Evolutionary conservation across 768 basidiomycete genomes (phyloP).

Genomic region (Mycena galericulata): DNA sequence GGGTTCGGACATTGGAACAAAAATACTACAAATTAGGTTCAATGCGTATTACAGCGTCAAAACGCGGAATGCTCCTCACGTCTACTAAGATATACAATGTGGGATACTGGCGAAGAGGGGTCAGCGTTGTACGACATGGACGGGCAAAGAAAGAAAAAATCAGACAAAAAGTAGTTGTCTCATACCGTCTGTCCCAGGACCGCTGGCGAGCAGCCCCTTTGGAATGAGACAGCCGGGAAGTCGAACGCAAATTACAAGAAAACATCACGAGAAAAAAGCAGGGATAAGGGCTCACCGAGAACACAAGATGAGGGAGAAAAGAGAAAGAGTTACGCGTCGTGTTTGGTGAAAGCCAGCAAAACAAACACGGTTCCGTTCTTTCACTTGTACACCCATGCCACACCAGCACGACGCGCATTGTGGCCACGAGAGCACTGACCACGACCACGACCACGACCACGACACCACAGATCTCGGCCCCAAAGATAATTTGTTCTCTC

Average conservation of each 20-base stretch:
- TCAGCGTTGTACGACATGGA: constrained; percentile 30
- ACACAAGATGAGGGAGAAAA: constrained; percentile 5
- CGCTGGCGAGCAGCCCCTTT: constrained; percentile 85
- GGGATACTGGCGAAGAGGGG: constrained; percentile 27
- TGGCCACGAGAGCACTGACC: constrained; percentile 25
- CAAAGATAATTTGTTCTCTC: constrained; percentile 73
- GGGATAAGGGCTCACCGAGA: constrained; percentile 11
- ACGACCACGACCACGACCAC: constrained; percentile 25
- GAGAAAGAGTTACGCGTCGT: background rate
- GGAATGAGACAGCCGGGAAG: constrained; percentile 63
- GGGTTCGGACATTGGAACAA: constrained; percentile 29
- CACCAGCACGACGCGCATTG: constrained; percentile 29
- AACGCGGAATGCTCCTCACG: constrained; percentile 44
- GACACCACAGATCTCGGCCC: constrained; percentile 20
- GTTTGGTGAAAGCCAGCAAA: background rate
- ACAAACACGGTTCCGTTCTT: background rate
- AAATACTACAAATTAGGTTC: constrained; percentile 25
- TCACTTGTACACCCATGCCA: background rate
- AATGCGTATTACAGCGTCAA: constrained; percentile 19
- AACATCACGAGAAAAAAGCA: constrained; percentile 58
- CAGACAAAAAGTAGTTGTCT: constrained; percentile 73
- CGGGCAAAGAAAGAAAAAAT: constrained; percentile 40
- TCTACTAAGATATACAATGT: constrained; percentile 39
- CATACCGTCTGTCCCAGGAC: constrained; percentile 76
- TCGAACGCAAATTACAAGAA: constrained; percentile 94